Evolutionary conservation across 331 rosid genomes (phyloP).

Genomic region (Erythrophleum ivorense): DNA sequence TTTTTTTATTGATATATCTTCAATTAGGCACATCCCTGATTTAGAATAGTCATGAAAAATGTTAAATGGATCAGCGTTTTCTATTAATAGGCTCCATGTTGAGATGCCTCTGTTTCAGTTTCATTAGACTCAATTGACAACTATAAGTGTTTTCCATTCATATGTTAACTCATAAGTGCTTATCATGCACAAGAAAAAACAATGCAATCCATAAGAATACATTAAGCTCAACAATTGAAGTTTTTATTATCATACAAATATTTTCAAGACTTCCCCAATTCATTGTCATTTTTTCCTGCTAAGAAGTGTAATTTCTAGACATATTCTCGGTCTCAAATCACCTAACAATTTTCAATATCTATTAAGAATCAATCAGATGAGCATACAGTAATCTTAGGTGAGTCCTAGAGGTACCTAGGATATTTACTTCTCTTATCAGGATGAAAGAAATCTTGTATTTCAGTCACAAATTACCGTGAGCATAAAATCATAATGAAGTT

Average conservation of each 20-base stretch:
- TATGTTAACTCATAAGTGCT: background rate
- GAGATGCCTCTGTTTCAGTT: slow-evolving; percentile 26
- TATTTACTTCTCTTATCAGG: background rate
- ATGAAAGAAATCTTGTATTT: background rate
- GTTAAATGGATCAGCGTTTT: background rate
- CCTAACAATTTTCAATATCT: background rate
- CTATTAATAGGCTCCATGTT: background rate
- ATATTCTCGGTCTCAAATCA: background rate
- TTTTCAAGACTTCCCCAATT: background rate
- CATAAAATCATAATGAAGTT: background rate
- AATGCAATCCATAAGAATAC: slow-evolving; percentile 17
- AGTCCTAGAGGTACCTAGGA: background rate
- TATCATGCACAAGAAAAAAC: slow-evolving; percentile 25
- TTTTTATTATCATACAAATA: background rate
- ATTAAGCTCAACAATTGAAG: background rate
- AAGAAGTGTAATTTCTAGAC: background rate
- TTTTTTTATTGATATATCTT: slow-evolving; percentile 2
- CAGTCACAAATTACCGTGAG: background rate
- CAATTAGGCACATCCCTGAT: slow-evolving; percentile 10
- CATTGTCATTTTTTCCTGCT: background rate
- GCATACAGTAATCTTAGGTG: background rate
- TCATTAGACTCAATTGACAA: slow-evolving; percentile 18
- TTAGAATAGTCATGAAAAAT: slow-evolving; percentile 9
- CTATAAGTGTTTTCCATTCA: background rate
- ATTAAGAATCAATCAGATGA: background rate